phyloP scores from a whole-genome alignment of 2,329 filamentous ascomycete species.

The Helotiales sp. region DNA sequence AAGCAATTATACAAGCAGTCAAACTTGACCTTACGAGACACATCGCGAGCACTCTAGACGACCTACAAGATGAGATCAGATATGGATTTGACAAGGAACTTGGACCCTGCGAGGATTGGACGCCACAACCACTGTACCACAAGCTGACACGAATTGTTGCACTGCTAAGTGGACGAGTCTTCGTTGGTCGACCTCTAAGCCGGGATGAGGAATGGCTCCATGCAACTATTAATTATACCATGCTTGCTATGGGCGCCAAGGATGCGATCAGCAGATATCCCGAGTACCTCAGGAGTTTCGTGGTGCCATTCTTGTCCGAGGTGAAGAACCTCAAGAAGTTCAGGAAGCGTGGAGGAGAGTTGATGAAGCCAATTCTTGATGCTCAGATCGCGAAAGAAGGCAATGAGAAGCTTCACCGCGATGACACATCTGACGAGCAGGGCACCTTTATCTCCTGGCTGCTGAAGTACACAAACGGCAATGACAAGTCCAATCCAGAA shows the following conservation, averaged over 20 bases:
- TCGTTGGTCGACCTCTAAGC: conserved; percentile 28
- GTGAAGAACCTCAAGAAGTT: conserved; percentile 16
- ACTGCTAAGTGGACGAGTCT: conserved; percentile 37
- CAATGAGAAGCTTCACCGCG: conserved; percentile 1
- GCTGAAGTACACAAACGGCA: conserved; percentile 15
- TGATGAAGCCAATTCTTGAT: conserved; percentile 20
- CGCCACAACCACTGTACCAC: conserved; percentile 26
- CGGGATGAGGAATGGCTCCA: conserved; percentile 30
- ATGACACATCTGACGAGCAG: conserved; percentile 15
- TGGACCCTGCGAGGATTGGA: conserved; percentile 37
- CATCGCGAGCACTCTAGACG: conserved; percentile 18
- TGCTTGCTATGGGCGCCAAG: conserved; percentile 6
- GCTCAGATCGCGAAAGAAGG: conserved; percentile 1
- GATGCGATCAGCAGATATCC: conserved; percentile 13
- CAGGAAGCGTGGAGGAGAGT: conserved; percentile 9
- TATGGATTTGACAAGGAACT: conserved; percentile 26
- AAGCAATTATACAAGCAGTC: conserved; percentile 16
- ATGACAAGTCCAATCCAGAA: conserved; percentile 1
- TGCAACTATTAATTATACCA: conserved; percentile 10
- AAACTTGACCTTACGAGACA: conserved; percentile 28
- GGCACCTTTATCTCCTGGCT: conserved; percentile 23
- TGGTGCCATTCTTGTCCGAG: conserved; percentile 15
- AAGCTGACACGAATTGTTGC: conserved; percentile 41
- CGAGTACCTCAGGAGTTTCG: conserved; percentile 10
- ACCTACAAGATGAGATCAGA: conserved; percentile 28